Evolutionary conservation across 176 grass and related monocot genomes (phyloP).

Genomic region (Thalia dealbata): DNA sequence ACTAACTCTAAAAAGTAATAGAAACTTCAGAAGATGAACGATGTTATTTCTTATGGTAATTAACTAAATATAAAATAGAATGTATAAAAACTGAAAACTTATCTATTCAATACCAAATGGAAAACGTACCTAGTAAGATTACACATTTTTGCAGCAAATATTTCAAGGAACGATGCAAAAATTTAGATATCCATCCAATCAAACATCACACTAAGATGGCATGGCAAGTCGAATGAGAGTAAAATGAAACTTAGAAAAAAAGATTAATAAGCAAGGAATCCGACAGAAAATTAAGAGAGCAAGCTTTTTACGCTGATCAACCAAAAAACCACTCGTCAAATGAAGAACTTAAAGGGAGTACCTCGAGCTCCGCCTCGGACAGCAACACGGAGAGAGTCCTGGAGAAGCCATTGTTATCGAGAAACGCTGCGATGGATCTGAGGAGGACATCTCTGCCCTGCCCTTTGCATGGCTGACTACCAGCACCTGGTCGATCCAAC

Average conservation of each 20-base stretch:
- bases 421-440: conserved; percentile 60
- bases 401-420: conserved; percentile 47
- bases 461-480: conserved; percentile 2
- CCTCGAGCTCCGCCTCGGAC: conserved; percentile 63
- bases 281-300: not conserved
- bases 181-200: too few species aligned
- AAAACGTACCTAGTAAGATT: too few species aligned
- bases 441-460: conserved; percentile 27
- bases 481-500: not conserved
- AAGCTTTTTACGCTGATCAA: too few species aligned
- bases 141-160: too few species aligned
- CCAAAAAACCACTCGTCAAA: not conserved
- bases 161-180: too few species aligned
- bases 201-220: too few species aligned
- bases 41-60: too few species aligned
- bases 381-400: conserved; percentile 46
- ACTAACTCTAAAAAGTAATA: not conserved
- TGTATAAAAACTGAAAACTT: too few species aligned
- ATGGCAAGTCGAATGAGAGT: too few species aligned
- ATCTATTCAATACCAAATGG: too few species aligned
- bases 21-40: too few species aligned
- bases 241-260: not conserved
- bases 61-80: too few species aligned
- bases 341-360: not conserved
- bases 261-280: not conserved